Conservation (phyloP, 1,284 basidiomycete species). For the Cryptococcus sp. region DNA sequence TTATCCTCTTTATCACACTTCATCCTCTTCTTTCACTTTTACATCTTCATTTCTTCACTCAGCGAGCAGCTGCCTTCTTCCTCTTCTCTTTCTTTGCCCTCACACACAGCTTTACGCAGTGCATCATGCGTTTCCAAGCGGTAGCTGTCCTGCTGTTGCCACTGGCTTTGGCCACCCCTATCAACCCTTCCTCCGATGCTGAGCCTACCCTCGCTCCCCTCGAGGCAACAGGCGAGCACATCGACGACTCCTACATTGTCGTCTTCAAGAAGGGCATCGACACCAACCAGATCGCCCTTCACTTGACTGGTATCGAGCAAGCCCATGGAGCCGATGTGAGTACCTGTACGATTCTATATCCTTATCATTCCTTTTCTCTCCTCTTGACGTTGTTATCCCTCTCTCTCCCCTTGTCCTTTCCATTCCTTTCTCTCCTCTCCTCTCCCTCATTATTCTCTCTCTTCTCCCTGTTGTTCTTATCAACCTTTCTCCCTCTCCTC, state of each 20-base stretch:
- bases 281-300: conserved; percentile 64
- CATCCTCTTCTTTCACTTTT: not conserved
- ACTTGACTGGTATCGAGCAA: conserved; percentile 57
- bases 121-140: conserved; percentile 36
- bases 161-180: conserved; percentile 48
- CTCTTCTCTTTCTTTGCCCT: not conserved
- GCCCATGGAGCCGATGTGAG: conserved; percentile 43
- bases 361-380: not conserved
- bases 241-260: conserved; percentile 89
- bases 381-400: not conserved
- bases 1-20: not conserved
- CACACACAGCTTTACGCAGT: conserved; percentile 2
- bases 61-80: not conserved
- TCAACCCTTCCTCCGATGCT: conserved; percentile 18
- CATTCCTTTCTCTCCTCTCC: not conserved
- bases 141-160: conserved; percentile 36
- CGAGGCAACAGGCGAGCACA: conserved; percentile 59
- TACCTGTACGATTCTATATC: conserved; percentile 56
- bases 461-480: not conserved
- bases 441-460: not conserved
- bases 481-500: conserved; percentile 1
- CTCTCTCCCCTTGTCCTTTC: too few species aligned
- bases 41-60: conserved; percentile 1
- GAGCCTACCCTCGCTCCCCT: conserved; percentile 40
- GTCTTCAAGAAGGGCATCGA: conserved; percentile 73